These are phyloP conservation scores for Zalaria obscura DNA, from an alignment of 2,329 filamentous ascomycete species.

Conservation along the genomic window DNA sequence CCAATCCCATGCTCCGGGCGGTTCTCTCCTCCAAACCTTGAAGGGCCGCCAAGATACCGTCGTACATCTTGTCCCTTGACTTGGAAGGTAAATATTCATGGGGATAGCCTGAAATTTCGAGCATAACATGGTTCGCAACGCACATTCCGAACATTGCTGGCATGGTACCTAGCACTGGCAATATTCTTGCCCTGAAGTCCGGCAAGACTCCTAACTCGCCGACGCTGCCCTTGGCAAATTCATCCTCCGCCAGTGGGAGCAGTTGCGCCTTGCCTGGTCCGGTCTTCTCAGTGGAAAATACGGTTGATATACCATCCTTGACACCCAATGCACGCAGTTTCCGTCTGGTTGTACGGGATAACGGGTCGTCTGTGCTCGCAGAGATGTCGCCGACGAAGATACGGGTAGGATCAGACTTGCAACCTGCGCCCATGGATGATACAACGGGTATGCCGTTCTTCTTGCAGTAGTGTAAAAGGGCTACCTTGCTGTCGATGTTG, in stretches of 20 bases:
- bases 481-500: conserved; percentile 95
- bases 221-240: conserved; percentile 74
- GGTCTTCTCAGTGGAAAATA: conserved; percentile 83
- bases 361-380: conserved; percentile 69
- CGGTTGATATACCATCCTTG: conserved; percentile 72
- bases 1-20: conserved; percentile 38
- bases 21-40: conserved; percentile 70
- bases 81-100: conserved; percentile 72
- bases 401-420: conserved; percentile 73
- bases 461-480: conserved; percentile 76
- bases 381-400: conserved; percentile 89
- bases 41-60: conserved; percentile 60
- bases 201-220: conserved; percentile 78
- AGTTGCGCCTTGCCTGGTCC: conserved; percentile 84
- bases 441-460: conserved; percentile 67
- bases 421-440: conserved; percentile 90
- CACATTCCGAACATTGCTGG: conserved; percentile 90
- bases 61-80: conserved; percentile 81
- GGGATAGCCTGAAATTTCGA: conserved; percentile 69
- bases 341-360: conserved; percentile 73
- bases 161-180: conserved; percentile 94
- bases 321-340: conserved; percentile 65
- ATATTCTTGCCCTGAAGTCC: conserved; percentile 86
- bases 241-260: conserved; percentile 73
- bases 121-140: conserved; percentile 82